Evolutionary conservation across 1,139 yeast species (phyloP), one percentile per base, ranked within the genome.

Genomic region (Geotrichum australiense): DNA sequence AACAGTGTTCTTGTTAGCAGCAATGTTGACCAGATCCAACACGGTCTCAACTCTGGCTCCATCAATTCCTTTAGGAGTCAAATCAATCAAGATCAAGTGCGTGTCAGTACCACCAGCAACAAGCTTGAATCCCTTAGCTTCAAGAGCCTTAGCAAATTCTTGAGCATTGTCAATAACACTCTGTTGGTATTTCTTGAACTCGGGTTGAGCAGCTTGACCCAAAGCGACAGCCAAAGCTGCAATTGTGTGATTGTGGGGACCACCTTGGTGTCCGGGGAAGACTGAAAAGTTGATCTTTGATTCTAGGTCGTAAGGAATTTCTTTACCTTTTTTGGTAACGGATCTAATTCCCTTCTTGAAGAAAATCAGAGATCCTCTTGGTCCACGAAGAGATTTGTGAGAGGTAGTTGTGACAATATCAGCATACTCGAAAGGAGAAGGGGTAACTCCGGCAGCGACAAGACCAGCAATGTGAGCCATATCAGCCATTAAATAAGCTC

Each of bases 211-310:
- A 48, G 96, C 94, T 70, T 91, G 98, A 65, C 85, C 86, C 61
- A 91, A 76, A 48, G 98, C 98, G 51, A 93, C 89, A 35, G 97
- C 96, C 60, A 91, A 74, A 36, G 97, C 98, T 51, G 96, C 81
- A 63, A 91, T 91, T 56, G 97, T 91, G 71, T 91, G 97, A 73
- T 91, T 91, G 69, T 91, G 97, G 54, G 98, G 98, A 64, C 98
- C 98, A 73, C 98, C 98, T 73, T 91, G 98, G 69, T 91, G 97
- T 57, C 96, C 97, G 56, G 98, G 98, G 89, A 91, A 91, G 51
- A 91, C 97, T 7, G 96, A 87, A 66, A 91, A 91, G 77, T 91
- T 91, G 69, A 91, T 89, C 66, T 85, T 85, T 65, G 80, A 80
- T 71, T 91, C 98, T 65, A 91, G 76, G 63, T 91, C 96, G 66